Evolutionary conservation across 2,329 filamentous ascomycete genomes (phyloP), one percentile per base, ranked within the genome.

Genomic region (Furcasterigmium furcatum): DNA sequence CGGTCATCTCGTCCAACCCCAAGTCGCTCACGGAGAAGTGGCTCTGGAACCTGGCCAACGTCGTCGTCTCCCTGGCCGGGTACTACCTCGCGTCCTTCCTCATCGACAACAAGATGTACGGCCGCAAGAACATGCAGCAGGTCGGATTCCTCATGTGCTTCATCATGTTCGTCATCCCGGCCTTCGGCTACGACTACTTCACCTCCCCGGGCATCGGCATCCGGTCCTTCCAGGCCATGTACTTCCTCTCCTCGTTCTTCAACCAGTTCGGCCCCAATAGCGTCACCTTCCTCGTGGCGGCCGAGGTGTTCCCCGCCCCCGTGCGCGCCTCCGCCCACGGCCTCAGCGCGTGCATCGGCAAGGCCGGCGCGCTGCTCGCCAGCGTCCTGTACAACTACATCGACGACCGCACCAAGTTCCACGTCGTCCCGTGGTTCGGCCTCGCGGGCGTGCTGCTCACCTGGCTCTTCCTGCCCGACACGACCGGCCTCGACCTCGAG

Each of bases 231-330:
- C 91, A 96, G 74, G 84, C 91, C 62, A 96, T 97, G 90, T 96
- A 96, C 79, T 96, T 96, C 73, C 67, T 97, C 56, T 95, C 90
- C 8, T 95, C 89, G 20, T 97, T 97, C 77, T 97, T 97, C 84
- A 96, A 96, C 79, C 92, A 97, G 66, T 97, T 97, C 61, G 92
- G 92, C 12, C 92, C 92, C 68, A 97, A 97, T 79, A 86, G 84
- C 39, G 91, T 96, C 59, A 96, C 91, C 51, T 97, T 97, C 87
- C 81, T 97, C 55, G 88, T 95, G 29, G 92, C 92, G 36, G 92
- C 90, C 36, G 92, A 97, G 66, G 90, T 96, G n/a, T 97, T 89
- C 77, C 92, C 92, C 9, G 96, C 91, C 0, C 88, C 91, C 9
- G 84, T 97, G 56, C 91, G 92, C 58, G 92, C 92, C 55, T 91